A percentile compares a stretch with the other conserved stretches of the same genome.
Conservation (phyloP, 2,329 filamentous ascomycete species). For the Epichloe gansuensis region DNA sequence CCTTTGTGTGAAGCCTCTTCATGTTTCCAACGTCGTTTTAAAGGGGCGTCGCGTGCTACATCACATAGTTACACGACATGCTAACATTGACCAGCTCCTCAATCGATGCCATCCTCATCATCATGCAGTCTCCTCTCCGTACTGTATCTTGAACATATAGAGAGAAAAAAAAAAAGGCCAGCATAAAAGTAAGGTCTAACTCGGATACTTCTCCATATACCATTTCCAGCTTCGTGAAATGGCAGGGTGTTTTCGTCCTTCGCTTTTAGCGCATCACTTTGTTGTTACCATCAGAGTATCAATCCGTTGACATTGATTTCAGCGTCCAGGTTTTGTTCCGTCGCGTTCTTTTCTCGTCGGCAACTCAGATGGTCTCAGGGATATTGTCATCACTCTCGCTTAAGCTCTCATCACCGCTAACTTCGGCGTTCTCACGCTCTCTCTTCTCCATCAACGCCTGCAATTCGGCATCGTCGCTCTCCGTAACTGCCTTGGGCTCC, state of each 20-base stretch:
- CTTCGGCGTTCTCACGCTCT: slow-evolving; percentile 93
- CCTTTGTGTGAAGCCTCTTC: background rate
- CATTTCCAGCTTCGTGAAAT: background rate
- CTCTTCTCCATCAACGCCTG: slow-evolving; percentile 99
- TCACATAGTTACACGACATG: slow-evolving; percentile 1
- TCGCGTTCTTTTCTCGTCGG: background rate
- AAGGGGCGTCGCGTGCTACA: slow-evolving; percentile 2
- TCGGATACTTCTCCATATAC: background rate
- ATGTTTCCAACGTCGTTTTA: slow-evolving; percentile 3
- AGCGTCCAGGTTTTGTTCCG: background rate
- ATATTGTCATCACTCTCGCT: slow-evolving; percentile 87
- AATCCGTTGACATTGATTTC: background rate
- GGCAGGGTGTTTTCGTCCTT: background rate
- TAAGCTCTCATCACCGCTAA: slow-evolving; percentile 92
- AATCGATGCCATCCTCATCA: background rate
- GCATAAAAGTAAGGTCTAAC: background rate
- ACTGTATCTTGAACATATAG: background rate
- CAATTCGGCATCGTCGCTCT: slow-evolving; percentile 93
- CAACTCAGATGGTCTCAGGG: slow-evolving; percentile 26
- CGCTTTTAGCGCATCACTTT: background rate
- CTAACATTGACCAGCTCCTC: slow-evolving; percentile 1
- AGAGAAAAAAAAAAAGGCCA: too few relatives aligned
- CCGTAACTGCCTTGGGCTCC: slow-evolving; percentile 97
- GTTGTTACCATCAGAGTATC: background rate
- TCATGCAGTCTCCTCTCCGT: background rate